Evolutionary conservation across 106 monocot species (phyloP).

Genomic region (Dioscorea alata): DNA sequence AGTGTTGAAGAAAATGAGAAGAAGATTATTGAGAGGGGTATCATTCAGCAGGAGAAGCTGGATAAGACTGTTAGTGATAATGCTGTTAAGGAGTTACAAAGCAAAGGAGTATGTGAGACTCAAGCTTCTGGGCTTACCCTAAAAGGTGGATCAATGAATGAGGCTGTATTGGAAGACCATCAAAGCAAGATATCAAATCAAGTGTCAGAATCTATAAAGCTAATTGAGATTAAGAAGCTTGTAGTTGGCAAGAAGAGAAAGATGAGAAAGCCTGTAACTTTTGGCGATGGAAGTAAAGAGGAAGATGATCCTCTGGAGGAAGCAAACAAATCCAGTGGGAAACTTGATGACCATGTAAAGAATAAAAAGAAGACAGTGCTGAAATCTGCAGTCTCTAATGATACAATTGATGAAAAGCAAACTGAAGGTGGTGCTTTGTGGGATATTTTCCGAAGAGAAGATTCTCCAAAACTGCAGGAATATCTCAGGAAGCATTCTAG

Average conservation of each 20-base stretch:
- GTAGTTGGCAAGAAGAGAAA: background rate
- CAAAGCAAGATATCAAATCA: background rate
- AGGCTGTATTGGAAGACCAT: background rate
- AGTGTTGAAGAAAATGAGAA: too few relatives aligned
- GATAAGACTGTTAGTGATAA: background rate
- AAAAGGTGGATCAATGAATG: background rate
- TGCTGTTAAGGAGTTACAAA: background rate
- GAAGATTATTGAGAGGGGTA: too few relatives aligned
- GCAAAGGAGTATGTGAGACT: background rate
- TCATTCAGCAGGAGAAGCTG: too few relatives aligned
- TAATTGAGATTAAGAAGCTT: background rate
- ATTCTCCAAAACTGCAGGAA: conserved; percentile 47
- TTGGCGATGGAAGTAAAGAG: background rate
- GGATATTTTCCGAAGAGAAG: conserved; percentile 90
- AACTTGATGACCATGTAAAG: background rate
- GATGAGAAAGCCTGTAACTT: background rate
- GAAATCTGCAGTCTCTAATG: conserved; percentile 3
- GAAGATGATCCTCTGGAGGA: background rate
- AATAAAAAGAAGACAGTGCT: background rate
- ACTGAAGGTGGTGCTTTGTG: conserved; percentile 70
- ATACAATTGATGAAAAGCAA: background rate
- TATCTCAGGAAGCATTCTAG: conserved; percentile 56
- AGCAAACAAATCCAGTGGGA: background rate
- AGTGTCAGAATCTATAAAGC: background rate
- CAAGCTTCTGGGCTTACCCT: background rate